Evolutionary conservation across 192 early-diverging fungal genomes (phyloP).

Genomic region (Chytriomyces confervae): DNA sequence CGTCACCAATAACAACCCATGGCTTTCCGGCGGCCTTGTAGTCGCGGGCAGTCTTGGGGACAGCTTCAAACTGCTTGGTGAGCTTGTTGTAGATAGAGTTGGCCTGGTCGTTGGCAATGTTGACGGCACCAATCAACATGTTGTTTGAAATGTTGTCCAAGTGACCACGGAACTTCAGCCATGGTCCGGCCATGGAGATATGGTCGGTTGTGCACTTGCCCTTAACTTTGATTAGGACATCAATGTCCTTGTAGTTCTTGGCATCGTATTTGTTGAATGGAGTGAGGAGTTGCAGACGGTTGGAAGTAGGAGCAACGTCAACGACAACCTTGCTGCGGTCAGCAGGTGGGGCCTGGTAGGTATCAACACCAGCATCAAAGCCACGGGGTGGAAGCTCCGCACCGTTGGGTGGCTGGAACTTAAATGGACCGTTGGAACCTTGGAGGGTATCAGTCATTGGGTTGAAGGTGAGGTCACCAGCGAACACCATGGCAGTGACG

Average conservation of each 20-base stretch:
- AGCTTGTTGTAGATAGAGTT: conserved; percentile 69
- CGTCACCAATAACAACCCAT: conserved; percentile 98
- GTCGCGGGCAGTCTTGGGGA: conserved; percentile 92
- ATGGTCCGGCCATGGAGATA: conserved; percentile 96
- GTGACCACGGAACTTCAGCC: conserved; percentile 99
- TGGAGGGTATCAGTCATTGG: conserved; percentile 88
- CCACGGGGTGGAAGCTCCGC: conserved; percentile 88
- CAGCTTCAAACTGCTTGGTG: conserved; percentile 74
- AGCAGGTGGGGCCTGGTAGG: conserved; percentile 92
- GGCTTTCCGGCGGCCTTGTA: conserved; percentile 89
- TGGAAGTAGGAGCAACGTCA: conserved; percentile 79
- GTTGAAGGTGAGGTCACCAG: conserved; percentile 94
- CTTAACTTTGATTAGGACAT: conserved; percentile 91
- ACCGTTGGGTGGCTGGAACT: conserved; percentile 85
- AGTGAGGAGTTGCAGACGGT: conserved; percentile 87
- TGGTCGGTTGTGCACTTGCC: conserved; percentile 99
- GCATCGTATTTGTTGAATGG: conserved; percentile 89
- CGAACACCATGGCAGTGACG: conserved; percentile 95
- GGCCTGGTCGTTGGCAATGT: conserved; percentile 87
- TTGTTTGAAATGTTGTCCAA: conserved; percentile 97
- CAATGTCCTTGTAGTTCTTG: conserved; percentile 76
- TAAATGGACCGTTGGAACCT: conserved; percentile 89
- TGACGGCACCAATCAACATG: conserved; percentile 95
- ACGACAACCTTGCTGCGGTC: conserved; percentile 80
- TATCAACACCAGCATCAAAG: conserved; percentile 92